Base-by-base conservation (phyloP, 176 grass and related monocot species). In the Triticum monococcum region DNA sequence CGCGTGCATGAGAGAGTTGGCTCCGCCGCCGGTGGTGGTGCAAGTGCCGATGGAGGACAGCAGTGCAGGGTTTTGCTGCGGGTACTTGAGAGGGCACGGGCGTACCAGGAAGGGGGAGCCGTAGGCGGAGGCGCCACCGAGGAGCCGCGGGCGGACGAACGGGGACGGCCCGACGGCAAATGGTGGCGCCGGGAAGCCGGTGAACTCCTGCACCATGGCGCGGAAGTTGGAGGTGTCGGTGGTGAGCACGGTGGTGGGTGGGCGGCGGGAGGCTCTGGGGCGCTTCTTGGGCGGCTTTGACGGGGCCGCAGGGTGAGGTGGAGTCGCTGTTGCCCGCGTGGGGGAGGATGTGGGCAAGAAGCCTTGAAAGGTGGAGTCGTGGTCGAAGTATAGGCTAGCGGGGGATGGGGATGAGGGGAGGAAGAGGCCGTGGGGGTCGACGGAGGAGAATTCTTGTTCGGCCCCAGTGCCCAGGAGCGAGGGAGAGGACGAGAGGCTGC, bases 121-220 rank as follows among this genome's bases (percentile, higher is more conserved):
- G 75, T 78, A 57, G 80, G 62, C 60, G 30, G 73, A 50, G 43
- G 75, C 2, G 17, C 78, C 73, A 9, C 79, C 88, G 61, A 88
- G 72, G 69, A 89, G 88, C 33, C 70, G 90, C 9, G 90, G 89
- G 65, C 90, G 92, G 28, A 88, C 87, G 83, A 85, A 45, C 9
- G 86, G 83, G 20, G 90, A 89, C 6, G 74, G 81, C 14, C 87
- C 66, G 20, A 85, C 81, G 24, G 90, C 91, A 56, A 93, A 95
- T 62, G 90, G 90, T 24, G 97, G 86, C n/a, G 92, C 72, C 4
- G 94, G 97, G 80, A 99, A 99, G 54, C 97, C 97, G 22, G 97
- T 99, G 90, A 99, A 99, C 94, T 99, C 94, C 81, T 99, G 97
- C 68, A 99, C 97, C 97, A 99, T 96, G 88, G 94, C 92, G 63